phyloP scores from a whole-genome alignment of 192 early-diverging fungal genomes.

The Podila clonocystis region DNA sequence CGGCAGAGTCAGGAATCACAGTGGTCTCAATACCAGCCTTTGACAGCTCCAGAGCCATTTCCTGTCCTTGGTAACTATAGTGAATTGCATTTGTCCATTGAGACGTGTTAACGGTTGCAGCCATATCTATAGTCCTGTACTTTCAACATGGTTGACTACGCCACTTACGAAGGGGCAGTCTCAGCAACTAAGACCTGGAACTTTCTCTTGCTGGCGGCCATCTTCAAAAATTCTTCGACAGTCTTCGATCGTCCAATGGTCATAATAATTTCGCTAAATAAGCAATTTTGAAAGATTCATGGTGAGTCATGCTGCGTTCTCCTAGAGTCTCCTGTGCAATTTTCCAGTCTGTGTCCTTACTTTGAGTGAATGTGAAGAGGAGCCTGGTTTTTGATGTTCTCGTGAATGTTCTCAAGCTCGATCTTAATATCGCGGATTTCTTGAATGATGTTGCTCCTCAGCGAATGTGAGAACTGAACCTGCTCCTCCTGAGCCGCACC shows the following conservation, averaged over 20 bases:
- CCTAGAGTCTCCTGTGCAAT: no score
- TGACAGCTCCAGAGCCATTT: conserved; percentile 80
- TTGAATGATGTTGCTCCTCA: conserved; percentile 83
- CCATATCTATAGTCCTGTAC: background rate
- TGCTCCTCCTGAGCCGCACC: conserved; percentile 43
- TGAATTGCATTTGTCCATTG: background rate
- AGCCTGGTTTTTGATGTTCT: conserved; percentile 85
- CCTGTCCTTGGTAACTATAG: conserved; percentile 82
- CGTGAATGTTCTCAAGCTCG: conserved; percentile 82
- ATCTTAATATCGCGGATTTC: conserved; percentile 89
- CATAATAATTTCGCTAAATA: conserved; percentile 91
- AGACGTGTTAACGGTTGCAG: background rate
- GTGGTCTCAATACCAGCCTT: conserved; percentile 89
- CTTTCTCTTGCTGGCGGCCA: conserved; percentile 84
- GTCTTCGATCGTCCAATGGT: conserved; percentile 90
- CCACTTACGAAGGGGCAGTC: conserved; percentile 82
- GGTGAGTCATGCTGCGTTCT: background rate
- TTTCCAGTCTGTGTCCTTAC: conserved; percentile 52
- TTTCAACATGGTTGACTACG: background rate
- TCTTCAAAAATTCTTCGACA: conserved; percentile 85
- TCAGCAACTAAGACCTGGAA: conserved; percentile 98
- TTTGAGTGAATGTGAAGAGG: conserved; percentile 94
- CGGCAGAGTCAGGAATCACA: conserved; percentile 90
- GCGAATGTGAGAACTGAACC: conserved; percentile 51
- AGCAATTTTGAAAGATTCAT: background rate